These are phyloP conservation scores for Kernera saxatilis DNA, from an alignment of 345 rosid genomes.

Conservation along the genomic window DNA sequence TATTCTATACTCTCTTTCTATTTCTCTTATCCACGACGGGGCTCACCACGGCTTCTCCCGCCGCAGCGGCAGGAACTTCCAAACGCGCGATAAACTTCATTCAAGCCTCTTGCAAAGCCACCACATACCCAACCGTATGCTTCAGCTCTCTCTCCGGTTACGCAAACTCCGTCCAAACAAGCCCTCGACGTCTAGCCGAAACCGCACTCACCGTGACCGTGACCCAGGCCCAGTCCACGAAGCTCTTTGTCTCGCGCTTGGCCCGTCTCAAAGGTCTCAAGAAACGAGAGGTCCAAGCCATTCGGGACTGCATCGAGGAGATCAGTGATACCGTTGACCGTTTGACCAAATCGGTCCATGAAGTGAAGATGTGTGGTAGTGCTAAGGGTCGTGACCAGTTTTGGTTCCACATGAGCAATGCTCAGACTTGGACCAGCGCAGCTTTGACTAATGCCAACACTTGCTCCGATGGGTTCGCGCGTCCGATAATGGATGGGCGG, in stretches of 20 bases:
- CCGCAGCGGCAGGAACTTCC: neutral
- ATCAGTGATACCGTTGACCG: constrained; percentile 67
- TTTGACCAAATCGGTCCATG: constrained; percentile 49
- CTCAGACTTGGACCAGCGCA: constrained; percentile 92
- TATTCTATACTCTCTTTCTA: constrained; percentile 8
- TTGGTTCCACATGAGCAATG: constrained; percentile 70
- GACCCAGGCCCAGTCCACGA: constrained; percentile 42
- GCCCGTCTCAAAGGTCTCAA: constrained; percentile 45
- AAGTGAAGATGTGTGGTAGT: constrained; percentile 48
- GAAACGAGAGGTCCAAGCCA: constrained; percentile 51
- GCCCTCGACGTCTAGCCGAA: constrained; percentile 55
- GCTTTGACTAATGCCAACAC: constrained; percentile 87
- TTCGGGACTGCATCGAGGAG: constrained; percentile 66
- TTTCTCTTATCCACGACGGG: neutral
- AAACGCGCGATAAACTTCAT: constrained; percentile 40
- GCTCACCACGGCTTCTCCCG: neutral
- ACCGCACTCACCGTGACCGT: constrained; percentile 72
- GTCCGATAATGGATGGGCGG: constrained; percentile 53
- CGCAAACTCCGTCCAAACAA: constrained; percentile 51
- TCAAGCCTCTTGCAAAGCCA: constrained; percentile 53
- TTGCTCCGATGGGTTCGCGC: constrained; percentile 75
- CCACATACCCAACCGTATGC: constrained; percentile 61
- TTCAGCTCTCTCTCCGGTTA: constrained; percentile 51
- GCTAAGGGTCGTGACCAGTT: constrained; percentile 51
- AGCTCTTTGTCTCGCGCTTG: constrained; percentile 42